Base-by-base conservation (phyloP, 805 yeast genomes). In the Nakazawaea laoshanensis region DNA sequence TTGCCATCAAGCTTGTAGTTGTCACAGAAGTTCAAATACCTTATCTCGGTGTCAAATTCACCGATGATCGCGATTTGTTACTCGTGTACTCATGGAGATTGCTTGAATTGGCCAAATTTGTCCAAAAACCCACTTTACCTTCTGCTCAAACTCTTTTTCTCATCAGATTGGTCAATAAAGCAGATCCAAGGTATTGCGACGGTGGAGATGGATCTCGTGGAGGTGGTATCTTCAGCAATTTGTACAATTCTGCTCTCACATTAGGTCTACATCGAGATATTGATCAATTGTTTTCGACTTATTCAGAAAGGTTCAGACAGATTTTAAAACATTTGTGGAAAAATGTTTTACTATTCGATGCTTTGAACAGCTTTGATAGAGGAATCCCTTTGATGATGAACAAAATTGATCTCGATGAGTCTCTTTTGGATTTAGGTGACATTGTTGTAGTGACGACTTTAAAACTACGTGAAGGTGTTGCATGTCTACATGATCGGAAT, bases 121-220 rank as follows among this genome's bases (percentile, higher is more conserved):
- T 15, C 5, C 19, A 19, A 19, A 29, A 21, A 6, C 18, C 27
- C 7, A 24, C 33, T 4, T 12, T 34, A 12, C 37, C 37, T 7
- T n/a, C 37, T n/a, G 12, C 29, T 5, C 37, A 34, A 22, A 19
- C 33, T 8, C 19, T 29, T 4, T 29, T 34, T 13, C 16, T 34
- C 3, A 7, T 29, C n/a, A 7, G 33, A 11, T 9, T 29, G 3
- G 15, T 34, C 12, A 25, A 30, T n/a, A 30, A 21, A 18, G 20
- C 30, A 14, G 14, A 30, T 9, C 4, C 19, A 11, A 22, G 15
- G n/a, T 32, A 36, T 22, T 32, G 39, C 12, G 39, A 36, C 18
- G 39, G 39, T 8, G 39, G 35, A 11, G 39, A 36, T 20, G 29
- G 29, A 5, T 27, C 35, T 3, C 27, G 27, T 12, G 39, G 39